Evolutionary conservation across 176 grass and related monocot genomes (phyloP).

Genomic region (Hyparrhenia diplandra): DNA sequence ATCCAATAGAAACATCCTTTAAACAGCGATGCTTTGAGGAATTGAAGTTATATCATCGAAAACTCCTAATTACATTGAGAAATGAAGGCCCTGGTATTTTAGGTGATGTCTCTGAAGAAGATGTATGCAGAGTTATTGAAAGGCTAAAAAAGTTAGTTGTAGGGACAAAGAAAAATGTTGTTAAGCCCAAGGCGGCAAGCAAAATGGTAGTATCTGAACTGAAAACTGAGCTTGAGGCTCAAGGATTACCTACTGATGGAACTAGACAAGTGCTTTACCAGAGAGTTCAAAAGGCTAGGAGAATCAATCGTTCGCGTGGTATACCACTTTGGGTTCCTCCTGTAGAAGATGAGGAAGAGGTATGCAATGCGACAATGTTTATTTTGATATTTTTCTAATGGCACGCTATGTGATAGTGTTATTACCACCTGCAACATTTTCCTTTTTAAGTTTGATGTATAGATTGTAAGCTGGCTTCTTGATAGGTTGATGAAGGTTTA

Average conservation of each 20-base stretch:
- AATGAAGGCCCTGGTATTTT: constrained; percentile 87
- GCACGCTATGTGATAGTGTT: not conserved
- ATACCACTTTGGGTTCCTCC: constrained; percentile 97
- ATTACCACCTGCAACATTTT: constrained; percentile 5
- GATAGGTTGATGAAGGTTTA: constrained; percentile 77
- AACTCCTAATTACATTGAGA: constrained; percentile 65
- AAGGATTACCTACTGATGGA: constrained; percentile 92
- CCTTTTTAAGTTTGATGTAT: constrained; percentile 3
- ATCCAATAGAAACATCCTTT: constrained; percentile 84
- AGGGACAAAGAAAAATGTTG: constrained; percentile 67
- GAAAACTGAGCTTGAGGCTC: constrained; percentile 90
- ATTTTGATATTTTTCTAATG: constrained; percentile 4
- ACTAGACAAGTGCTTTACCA: constrained; percentile 95
- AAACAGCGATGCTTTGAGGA: constrained; percentile 84
- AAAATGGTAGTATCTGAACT: constrained; percentile 96
- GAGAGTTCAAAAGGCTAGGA: constrained; percentile 95
- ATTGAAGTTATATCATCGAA: constrained; percentile 74
- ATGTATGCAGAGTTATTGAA: constrained; percentile 71
- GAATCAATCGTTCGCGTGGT: constrained; percentile 92
- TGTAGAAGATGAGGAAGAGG: constrained; percentile 81
- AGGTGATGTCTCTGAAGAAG: constrained; percentile 74
- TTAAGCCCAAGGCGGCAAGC: constrained; percentile 94
- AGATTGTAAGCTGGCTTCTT: constrained; percentile 22
- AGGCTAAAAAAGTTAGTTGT: constrained; percentile 74
- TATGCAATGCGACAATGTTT: constrained; percentile 27